Percentiles rank a stretch among this genome's conserved stretches.
These are phyloP conservation scores for Isabelozyma rhagii DNA, from an alignment of 805 yeast genomes.

Conservation along the genomic window DNA sequence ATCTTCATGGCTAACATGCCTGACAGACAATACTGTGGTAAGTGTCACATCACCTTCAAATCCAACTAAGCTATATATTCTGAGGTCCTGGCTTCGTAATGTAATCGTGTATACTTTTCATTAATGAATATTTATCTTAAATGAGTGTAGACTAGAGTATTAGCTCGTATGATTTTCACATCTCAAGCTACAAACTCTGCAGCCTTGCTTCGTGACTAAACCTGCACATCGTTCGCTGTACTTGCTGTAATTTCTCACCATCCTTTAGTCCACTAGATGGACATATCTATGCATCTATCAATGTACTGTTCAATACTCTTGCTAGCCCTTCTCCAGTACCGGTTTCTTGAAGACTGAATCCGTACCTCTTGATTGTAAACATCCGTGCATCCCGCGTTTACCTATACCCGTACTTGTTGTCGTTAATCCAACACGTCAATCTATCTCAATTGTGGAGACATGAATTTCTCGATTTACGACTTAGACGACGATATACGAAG, in stretches of 20 bases:
- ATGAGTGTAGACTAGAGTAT: neutral
- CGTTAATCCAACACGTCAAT: neutral
- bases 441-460: slow-evolving; percentile 3
- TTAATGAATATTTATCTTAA: neutral
- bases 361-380: too few relatives aligned
- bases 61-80: slow-evolving; percentile 15
- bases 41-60: slow-evolving; percentile 94
- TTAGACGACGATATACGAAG: slow-evolving; percentile 61
- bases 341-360: too few relatives aligned
- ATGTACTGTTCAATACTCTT: too few relatives aligned
- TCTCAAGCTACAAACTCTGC: too few relatives aligned
- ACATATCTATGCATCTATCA: too few relatives aligned
- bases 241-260: too few relatives aligned
- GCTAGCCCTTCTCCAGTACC: too few relatives aligned
- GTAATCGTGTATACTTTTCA: neutral
- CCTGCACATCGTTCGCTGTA: too few relatives aligned
- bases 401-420: neutral
- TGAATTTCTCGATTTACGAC: slow-evolving; percentile 53
- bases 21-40: slow-evolving; percentile 99
- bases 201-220: too few relatives aligned
- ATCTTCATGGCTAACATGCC: slow-evolving; percentile 99
- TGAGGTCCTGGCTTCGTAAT: neutral
- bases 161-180: neutral
- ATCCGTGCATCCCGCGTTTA: neutral
- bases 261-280: too few relatives aligned